These are phyloP conservation scores for Picea abies DNA, from an alignment of 83 land plant species.

Conservation along the genomic window DNA sequence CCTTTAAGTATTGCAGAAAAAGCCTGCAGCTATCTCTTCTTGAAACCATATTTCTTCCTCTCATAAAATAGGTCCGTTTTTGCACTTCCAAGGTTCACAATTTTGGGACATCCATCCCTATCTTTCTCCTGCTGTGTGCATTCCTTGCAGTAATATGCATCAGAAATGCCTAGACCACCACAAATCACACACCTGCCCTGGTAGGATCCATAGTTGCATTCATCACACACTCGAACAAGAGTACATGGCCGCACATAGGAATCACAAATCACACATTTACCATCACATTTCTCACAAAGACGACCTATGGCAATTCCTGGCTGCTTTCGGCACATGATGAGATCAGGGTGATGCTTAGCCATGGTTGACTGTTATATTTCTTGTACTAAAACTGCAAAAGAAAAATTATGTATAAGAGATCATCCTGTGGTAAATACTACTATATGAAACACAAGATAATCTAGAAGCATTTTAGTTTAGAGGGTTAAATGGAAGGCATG, in stretches of 20 bases:
- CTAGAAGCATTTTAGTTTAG: too few species aligned
- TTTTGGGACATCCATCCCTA: conserved; percentile 78
- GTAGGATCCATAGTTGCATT: conserved; percentile 78
- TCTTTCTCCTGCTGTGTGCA: conserved; percentile 86
- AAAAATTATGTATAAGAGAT: too few species aligned
- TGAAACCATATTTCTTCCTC: conserved; percentile 78
- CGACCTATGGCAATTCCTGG: conserved; percentile 84
- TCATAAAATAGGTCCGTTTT: conserved; percentile 78
- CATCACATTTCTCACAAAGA: conserved; percentile 76
- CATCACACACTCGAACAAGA: conserved; percentile 74
- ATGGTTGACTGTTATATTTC: conserved; percentile 15
- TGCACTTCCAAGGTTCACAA: conserved; percentile 78
- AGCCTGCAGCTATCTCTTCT: conserved; percentile 40
- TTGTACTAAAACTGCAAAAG: too few species aligned
- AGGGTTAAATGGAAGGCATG: too few species aligned
- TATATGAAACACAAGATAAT: too few species aligned
- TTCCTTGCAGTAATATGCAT: conserved; percentile 83
- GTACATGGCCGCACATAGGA: conserved; percentile 79
- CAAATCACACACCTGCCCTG: conserved; percentile 79
- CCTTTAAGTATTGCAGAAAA: too few species aligned
- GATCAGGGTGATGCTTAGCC: conserved; percentile 87
- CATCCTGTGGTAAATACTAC: too few species aligned
- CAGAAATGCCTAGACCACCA: conserved; percentile 75
- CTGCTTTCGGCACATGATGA: conserved; percentile 83
- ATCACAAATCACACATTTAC: conserved; percentile 83